phyloP scores from a whole-genome alignment of 495 filamentous ascomycete species.

The Cercophora newfieldiana region DNA sequence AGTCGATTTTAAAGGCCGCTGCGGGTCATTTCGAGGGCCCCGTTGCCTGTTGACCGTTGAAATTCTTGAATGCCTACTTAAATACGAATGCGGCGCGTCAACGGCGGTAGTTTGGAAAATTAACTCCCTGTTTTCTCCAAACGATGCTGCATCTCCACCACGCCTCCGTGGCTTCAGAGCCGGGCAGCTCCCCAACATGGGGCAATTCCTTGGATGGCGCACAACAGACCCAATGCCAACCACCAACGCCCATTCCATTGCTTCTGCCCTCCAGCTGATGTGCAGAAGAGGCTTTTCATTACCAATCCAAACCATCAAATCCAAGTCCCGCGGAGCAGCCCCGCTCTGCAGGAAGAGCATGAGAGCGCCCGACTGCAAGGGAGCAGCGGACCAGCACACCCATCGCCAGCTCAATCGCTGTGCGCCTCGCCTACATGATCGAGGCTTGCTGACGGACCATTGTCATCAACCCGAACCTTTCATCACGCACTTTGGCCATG shows the following conservation, averaged over 20 bases:
- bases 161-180: neutral
- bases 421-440: neutral
- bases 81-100: neutral
- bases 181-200: neutral
- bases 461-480: neutral
- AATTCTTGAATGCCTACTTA: neutral
- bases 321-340: neutral
- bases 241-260: neutral
- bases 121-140: neutral
- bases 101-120: neutral
- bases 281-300: neutral
- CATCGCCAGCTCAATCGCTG: neutral
- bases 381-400: neutral
- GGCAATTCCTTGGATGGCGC: neutral
- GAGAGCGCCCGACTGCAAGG: neutral
- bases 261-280: too few species aligned
- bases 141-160: too few species aligned
- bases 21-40: neutral
- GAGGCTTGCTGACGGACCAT: neutral
- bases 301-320: neutral
- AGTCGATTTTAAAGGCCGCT: neutral
- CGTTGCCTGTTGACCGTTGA: neutral
- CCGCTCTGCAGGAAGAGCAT: neutral
- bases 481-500: neutral
- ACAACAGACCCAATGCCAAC: neutral